These are phyloP conservation scores for Phytophthora niederhauseri DNA, from an alignment of 352 stramenopile species.

Conservation along the genomic window DNA sequence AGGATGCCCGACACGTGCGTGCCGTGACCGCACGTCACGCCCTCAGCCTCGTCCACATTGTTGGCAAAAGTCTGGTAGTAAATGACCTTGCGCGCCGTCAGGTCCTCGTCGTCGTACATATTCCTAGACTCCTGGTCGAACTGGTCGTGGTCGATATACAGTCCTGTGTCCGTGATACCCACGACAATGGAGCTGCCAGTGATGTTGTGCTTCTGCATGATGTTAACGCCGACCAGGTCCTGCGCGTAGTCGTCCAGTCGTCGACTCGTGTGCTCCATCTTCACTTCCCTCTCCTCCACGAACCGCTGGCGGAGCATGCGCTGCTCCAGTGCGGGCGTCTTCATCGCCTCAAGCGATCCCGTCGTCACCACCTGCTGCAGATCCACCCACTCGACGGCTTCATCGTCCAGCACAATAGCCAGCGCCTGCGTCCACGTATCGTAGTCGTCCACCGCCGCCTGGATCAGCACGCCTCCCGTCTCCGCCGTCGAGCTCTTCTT, in stretches of 20 bases:
- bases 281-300: slow-evolving; percentile 11
- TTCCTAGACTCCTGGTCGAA: slow-evolving; percentile 63
- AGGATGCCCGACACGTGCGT: slow-evolving; percentile 90
- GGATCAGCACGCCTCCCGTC: slow-evolving; percentile 39
- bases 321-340: slow-evolving; percentile 48
- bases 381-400: slow-evolving; percentile 79
- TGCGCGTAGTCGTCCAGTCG: slow-evolving; percentile 62
- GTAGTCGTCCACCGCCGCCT: slow-evolving; percentile 60
- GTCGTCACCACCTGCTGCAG: slow-evolving; percentile 52
- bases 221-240: slow-evolving; percentile 57
- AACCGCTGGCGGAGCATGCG: slow-evolving; percentile 32
- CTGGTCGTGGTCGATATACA: slow-evolving; percentile 84
- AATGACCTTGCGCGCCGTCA: slow-evolving; percentile 77
- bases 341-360: slow-evolving; percentile 34
- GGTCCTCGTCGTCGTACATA: slow-evolving; percentile 65
- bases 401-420: slow-evolving; percentile 55
- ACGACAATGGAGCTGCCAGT: slow-evolving; percentile 69
- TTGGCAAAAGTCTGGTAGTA: slow-evolving; percentile 85
- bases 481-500: slow-evolving; percentile 28
- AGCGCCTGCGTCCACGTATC: slow-evolving; percentile 59
- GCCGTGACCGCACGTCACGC: slow-evolving; percentile 78
- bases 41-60: slow-evolving; percentile 64
- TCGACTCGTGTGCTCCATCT: slow-evolving; percentile 20
- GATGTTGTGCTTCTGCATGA: slow-evolving; percentile 68
- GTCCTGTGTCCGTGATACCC: slow-evolving; percentile 74